Conservation (phyloP, 169 alveolate species). For the Cardiosporidium cionae region DNA sequence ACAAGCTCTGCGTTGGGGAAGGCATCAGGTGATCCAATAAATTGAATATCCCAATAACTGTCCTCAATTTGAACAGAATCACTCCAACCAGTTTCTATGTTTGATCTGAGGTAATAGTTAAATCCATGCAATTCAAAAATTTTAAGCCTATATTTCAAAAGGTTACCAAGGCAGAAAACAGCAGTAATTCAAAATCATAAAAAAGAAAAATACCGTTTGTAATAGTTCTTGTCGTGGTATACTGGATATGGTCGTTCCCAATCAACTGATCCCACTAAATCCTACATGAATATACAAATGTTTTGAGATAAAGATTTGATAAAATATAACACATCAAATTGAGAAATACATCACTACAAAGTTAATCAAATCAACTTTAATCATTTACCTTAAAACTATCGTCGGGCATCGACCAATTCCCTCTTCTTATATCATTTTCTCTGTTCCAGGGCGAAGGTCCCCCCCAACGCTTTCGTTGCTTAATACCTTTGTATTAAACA, state of each 20-base stretch:
- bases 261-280: slow-evolving; percentile 48
- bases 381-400: slow-evolving; percentile 37
- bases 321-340: background rate
- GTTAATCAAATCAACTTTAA: no score
- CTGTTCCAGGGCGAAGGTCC: background rate
- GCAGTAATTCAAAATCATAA: no score
- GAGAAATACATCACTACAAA: no score
- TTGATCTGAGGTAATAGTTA: slow-evolving; percentile 34
- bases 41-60: slow-evolving; percentile 64
- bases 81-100: slow-evolving; percentile 57
- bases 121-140: background rate
- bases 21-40: slow-evolving; percentile 65
- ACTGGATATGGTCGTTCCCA: slow-evolving; percentile 58
- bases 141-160: no score
- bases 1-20: slow-evolving; percentile 59
- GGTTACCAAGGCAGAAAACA: no score
- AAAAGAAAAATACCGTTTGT: slow-evolving; percentile 39
- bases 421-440: slow-evolving; percentile 56
- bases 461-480: background rate
- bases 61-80: slow-evolving; percentile 50
- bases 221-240: slow-evolving; percentile 45
- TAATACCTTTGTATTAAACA: no score
- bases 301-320: background rate
- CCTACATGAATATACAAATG: slow-evolving; percentile 15
- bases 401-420: slow-evolving; percentile 44